Evolutionary conservation across 2,329 filamentous ascomycete genomes (phyloP).

Genomic region (Fusarium sp.): DNA sequence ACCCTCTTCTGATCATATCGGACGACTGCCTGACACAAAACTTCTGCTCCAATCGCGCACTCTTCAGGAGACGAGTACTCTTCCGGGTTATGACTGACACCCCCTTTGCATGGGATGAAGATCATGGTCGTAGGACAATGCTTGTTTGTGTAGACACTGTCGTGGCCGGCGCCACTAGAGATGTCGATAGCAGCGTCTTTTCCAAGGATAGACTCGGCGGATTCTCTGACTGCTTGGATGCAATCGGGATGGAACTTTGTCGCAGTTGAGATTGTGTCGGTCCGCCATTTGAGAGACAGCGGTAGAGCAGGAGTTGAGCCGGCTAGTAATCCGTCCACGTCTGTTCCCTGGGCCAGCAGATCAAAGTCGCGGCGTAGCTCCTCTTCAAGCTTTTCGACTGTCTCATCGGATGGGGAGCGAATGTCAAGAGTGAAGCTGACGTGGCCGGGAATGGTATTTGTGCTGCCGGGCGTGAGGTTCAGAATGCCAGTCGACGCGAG

Average conservation of each 20-base stretch:
- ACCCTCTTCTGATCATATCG: constrained; percentile 38
- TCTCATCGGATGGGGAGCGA: constrained; percentile 62
- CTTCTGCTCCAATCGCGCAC: constrained; percentile 41
- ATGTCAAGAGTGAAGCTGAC: constrained; percentile 74
- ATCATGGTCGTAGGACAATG: constrained; percentile 47
- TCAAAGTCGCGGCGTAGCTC: constrained; percentile 51
- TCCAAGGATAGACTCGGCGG: constrained; percentile 56
- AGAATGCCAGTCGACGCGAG: constrained; percentile 46
- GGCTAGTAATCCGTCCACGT: constrained; percentile 51
- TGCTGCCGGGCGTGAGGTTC: constrained; percentile 61
- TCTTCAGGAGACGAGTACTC: constrained; percentile 45
- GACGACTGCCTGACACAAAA: constrained; percentile 37
- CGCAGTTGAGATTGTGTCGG: constrained; percentile 68
- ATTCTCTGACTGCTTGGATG: constrained; percentile 68
- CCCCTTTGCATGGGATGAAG: constrained; percentile 45
- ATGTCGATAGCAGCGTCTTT: constrained; percentile 43
- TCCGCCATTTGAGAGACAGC: constrained; percentile 65
- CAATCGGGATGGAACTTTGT: constrained; percentile 73
- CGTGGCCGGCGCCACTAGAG: constrained; percentile 48
- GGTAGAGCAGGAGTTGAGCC: constrained; percentile 49
- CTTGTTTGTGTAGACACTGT: constrained; percentile 46
- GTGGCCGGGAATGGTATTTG: constrained; percentile 74
- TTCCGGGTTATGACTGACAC: constrained; percentile 44
- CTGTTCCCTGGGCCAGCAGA: constrained; percentile 58
- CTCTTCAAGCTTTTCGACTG: constrained; percentile 62